Base-by-base conservation (phyloP, 2,329 filamentous ascomycete genomes). In the Colletotrichum phormii region DNA sequence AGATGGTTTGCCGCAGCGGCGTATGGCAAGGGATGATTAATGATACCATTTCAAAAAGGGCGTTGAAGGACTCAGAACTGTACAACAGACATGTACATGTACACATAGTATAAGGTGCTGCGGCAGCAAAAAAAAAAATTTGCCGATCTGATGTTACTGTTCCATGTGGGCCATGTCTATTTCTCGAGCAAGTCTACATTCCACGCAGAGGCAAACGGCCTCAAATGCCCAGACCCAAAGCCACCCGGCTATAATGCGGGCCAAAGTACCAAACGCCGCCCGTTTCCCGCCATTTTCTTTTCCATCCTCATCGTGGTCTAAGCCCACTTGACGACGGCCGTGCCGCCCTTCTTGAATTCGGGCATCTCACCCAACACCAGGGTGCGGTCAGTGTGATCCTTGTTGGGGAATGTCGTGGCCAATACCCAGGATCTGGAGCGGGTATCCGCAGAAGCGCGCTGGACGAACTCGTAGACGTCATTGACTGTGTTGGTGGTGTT, bases 321-420 rank as follows among this genome's bases (percentile, higher is more conserved):
- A 73, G 80, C 76, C 87, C 87, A 89, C 83, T 92, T 93, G 53
- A 92, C 90, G 49, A 92, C 87, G 1, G 89, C 90, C 0, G 88
- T 91, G 24, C 90, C 91, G 13, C 91, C 90, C 80, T 88, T 89
- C 84, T 90, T 92, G 78, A 93, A 92, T 79, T 92, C 91, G 31
- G 86, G 75, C 82, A 92, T 86, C 26, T 92, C 90, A 6, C 89
- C 88, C 33, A 93, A 79, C 1, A 88, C 85, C 63, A 89, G 77
- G 9, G 80, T 82, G 81, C 91, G 92, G 78, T 97, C 93, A 2
- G 88, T 91, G 75, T 96, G 89, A 66, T 96, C 93, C 83, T 94
- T 95, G 78, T 90, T 94, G 5, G 94, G 94, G 81, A 97, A 97
- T 0, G 94, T 96, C 0, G 94, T 97, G 75, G 92, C 93, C 55